Base-by-base conservation (phyloP, 352 stramenopile species). In the Pythium volutum region DNA sequence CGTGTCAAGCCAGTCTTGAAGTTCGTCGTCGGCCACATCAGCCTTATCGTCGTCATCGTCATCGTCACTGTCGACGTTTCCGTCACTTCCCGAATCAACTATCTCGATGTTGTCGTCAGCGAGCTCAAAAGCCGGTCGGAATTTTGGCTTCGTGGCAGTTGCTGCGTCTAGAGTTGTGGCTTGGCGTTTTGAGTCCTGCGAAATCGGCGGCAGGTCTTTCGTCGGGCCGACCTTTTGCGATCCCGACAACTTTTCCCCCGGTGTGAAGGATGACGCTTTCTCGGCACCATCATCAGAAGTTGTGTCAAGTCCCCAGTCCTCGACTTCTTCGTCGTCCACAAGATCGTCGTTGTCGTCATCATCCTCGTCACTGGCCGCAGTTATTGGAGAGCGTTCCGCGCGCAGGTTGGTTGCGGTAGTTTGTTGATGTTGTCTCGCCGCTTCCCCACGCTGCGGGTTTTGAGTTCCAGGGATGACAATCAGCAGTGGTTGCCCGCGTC, bases 1-100 rank as follows among this genome's bases (percentile, higher is more conserved):
- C 16, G 36, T 64, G 3, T 80, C 67, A 14, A 90, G 67, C 81
- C 79, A 90, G 56, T 90, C 81, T 11, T 80, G 64, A 48, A 90
- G 46, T 15, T 60, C 72, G 31, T 77, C 76, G n/a, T 66, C 71
- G 22, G 65, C 69, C 46, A 74, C 69, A n/a, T 74, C 67, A 31
- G 70, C 66, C 2, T 60, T 63, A 15, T 64, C 49, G 18, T 67
- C 53, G 20, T 59, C 48, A 12, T 39, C 47, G 36, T 55, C 42
- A 47, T 69, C 62, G 23, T 69, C 55, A 51, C 56, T 58, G 52
- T 56, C 64, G 26, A 61, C 57, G 56, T 60, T 58, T 15, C 53
- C 52, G 31, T 54, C 47, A 42, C 54, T 63, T 41, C 57, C 54
- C 14, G 53, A 61, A 5, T 67, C 52, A 18, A 71, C 53, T 20